A percentile compares a stretch with the other conserved stretches of the same genome.
Evolutionary conservation across 495 filamentous ascomycete genomes (phyloP).

Genomic region (Hypoxylon fragiforme): DNA sequence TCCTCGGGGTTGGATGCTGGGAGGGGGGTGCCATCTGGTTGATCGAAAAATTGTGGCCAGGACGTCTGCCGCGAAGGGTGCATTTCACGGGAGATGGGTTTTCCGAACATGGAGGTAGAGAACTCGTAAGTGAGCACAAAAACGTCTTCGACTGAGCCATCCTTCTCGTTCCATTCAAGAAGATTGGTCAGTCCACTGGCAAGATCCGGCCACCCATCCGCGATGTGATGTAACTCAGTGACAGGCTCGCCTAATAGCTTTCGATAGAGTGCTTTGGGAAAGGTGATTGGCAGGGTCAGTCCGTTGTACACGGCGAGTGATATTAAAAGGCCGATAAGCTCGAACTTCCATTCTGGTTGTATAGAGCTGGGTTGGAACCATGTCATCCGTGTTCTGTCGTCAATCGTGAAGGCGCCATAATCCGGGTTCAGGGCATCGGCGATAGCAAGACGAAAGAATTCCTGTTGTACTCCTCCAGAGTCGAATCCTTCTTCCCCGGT

Average conservation of each 20-base stretch:
- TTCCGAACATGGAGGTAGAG: conserved; percentile 70
- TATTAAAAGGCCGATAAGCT: conserved; percentile 83
- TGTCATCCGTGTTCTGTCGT: conserved; percentile 70
- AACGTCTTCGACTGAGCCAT: conserved; percentile 78
- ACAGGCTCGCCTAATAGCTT: conserved; percentile 70
- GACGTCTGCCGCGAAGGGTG: conserved; percentile 28
- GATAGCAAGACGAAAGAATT: conserved; percentile 87
- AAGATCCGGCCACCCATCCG: conserved; percentile 85
- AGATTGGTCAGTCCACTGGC: conserved; percentile 71
- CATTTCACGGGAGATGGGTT: conserved; percentile 55
- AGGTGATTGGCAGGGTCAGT: conserved; percentile 82
- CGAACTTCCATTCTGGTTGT: conserved; percentile 85
- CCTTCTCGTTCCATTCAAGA: conserved; percentile 68
- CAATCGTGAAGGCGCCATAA: conserved; percentile 75
- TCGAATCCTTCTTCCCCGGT: conserved; percentile 88
- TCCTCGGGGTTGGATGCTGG: conserved; percentile 50
- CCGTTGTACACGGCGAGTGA: conserved; percentile 95
- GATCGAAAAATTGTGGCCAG: conserved; percentile 48
- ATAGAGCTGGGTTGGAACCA: conserved; percentile 85
- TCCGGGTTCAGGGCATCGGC: conserved; percentile 74
- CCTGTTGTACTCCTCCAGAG: conserved; percentile 91
- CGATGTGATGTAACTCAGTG: conserved; percentile 70
- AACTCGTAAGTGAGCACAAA: conserved; percentile 85
- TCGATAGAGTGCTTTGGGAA: conserved; percentile 81
- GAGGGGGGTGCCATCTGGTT: conserved; percentile 28